phyloP scores from a whole-genome alignment of 768 basidiomycete species.

The Agaricus subrufescens region DNA sequence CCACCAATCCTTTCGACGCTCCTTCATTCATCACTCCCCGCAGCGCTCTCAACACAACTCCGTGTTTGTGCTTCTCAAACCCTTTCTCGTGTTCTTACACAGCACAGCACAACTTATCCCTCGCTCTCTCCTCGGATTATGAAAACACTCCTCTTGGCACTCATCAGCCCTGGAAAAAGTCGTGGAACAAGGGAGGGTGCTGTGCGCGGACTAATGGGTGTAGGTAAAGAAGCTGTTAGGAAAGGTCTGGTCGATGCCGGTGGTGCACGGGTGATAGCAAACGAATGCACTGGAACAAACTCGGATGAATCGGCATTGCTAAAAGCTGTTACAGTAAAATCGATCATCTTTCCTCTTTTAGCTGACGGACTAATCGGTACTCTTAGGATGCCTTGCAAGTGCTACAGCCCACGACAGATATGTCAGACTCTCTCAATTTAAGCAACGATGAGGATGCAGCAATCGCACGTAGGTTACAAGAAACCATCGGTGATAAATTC shows the following conservation, averaged over 20 bases:
- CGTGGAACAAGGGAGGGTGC: slow-evolving; percentile 87
- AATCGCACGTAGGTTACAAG: slow-evolving; percentile 41
- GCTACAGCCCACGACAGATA: slow-evolving; percentile 52
- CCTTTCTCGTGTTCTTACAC: slow-evolving; percentile 73
- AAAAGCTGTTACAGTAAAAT: slow-evolving; percentile 56
- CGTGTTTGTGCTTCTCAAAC: slow-evolving; percentile 82
- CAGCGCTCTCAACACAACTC: slow-evolving; percentile 62
- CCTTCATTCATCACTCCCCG: slow-evolving; percentile 80
- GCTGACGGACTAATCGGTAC: background rate
- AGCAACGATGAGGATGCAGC: slow-evolving; percentile 42
- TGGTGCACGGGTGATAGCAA: slow-evolving; percentile 70
- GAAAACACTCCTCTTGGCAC: slow-evolving; percentile 87
- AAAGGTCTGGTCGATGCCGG: slow-evolving; percentile 81
- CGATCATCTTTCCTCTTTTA: background rate
- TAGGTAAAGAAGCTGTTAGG: slow-evolving; percentile 80
- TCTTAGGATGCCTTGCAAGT: slow-evolving; percentile 57
- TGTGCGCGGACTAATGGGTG: slow-evolving; percentile 78
- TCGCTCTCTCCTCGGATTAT: slow-evolving; percentile 85
- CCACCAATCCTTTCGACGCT: slow-evolving; percentile 90
- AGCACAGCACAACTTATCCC: slow-evolving; percentile 86
- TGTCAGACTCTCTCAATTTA: slow-evolving; percentile 53
- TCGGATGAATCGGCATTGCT: slow-evolving; percentile 42
- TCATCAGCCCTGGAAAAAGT: slow-evolving; percentile 67
- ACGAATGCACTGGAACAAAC: slow-evolving; percentile 46
- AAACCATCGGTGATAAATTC: slow-evolving; percentile 60